Conservation (phyloP, 768 basidiomycete species). For the Panaeolus papilionaceus region DNA sequence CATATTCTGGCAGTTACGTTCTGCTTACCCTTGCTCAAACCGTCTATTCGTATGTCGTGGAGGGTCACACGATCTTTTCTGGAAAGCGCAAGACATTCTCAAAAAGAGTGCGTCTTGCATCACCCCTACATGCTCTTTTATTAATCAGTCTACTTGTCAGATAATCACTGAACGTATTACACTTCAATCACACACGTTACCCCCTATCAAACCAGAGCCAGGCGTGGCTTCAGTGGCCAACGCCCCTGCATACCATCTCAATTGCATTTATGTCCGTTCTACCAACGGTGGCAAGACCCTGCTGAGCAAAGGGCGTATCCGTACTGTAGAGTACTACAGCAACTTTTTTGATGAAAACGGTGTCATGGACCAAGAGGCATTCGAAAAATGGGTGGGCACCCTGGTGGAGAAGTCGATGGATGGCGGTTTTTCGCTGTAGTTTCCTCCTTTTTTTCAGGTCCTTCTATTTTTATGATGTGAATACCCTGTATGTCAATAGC, state of each 20-base stretch:
- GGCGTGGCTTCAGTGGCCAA: slow-evolving; percentile 36
- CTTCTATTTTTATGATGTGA: slow-evolving; percentile 14
- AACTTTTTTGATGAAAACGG: slow-evolving; percentile 86
- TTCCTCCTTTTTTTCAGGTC: background rate
- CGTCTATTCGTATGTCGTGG: slow-evolving; percentile 86
- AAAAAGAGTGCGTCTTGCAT: slow-evolving; percentile 70
- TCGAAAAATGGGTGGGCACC: slow-evolving; percentile 81
- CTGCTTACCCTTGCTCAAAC: slow-evolving; percentile 74
- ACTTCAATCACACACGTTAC: slow-evolving; percentile 70
- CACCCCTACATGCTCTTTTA: background rate
- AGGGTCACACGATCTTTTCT: slow-evolving; percentile 84
- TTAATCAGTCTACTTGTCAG: slow-evolving; percentile 41
- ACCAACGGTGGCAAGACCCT: slow-evolving; percentile 88
- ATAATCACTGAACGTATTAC: slow-evolving; percentile 92
- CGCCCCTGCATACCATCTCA: slow-evolving; percentile 72
- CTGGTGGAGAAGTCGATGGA: slow-evolving; percentile 78
- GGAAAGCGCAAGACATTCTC: slow-evolving; percentile 92
- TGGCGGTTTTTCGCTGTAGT: slow-evolving; percentile 54
- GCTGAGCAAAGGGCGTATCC: slow-evolving; percentile 70
- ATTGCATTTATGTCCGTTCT: slow-evolving; percentile 75
- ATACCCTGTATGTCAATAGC: slow-evolving; percentile 12
- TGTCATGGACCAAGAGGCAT: slow-evolving; percentile 73
- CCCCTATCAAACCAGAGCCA: slow-evolving; percentile 47
- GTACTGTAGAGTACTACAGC: slow-evolving; percentile 63
- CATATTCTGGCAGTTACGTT: slow-evolving; percentile 62